Base-by-base conservation (phyloP, 2,329 filamentous ascomycete species). In the Epichloe gansuensis region DNA sequence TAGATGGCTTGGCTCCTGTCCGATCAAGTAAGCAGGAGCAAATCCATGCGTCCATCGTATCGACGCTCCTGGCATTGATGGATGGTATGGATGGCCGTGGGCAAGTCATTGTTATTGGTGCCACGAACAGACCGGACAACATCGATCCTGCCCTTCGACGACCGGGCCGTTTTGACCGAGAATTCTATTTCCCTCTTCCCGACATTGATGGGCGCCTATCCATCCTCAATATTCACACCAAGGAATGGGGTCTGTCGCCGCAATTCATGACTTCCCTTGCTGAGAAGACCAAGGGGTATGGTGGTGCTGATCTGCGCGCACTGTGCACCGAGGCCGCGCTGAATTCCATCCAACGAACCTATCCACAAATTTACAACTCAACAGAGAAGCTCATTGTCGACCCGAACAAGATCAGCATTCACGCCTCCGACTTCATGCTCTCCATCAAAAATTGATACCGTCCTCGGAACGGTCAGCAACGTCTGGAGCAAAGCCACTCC, bases 21-120 rank as follows among this genome's bases (percentile, higher is more conserved):
- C 81, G 93, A 61, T 97, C 93, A 12, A 96, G 91, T 69, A 97
- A 97, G 68, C 91, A 97, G 70, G 93, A 98, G 66, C 93, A 98
- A 69, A 97, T 97, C 55, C 93, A 98, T 69, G 90, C 93, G 5
- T 97, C 91, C 2, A 98, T 98, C 58, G 91, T 96, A 13, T 94
- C 91, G 2, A 96, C 91, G 1, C 72, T 96, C n/a, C 74, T 96
- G 55, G 91, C 91, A 1, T 71, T 96, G 62, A 96, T 96, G 91
- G 91, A 96, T 67, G 91, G 91, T 57, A 96, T 96, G 91, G 91
- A 96, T 63, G 91, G 90, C n/a, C 85, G 91, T 65, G 91, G 91
- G 34, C 93, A 98, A 68, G 93, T 98, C 55, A 95, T 98, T 65
- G 91, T 98, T 38, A 97, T 98, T 62, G 93, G 93, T 59, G 93